phyloP scores from a whole-genome alignment of 1,284 basidiomycete genomes.

The Trichosporon ovoides region DNA sequence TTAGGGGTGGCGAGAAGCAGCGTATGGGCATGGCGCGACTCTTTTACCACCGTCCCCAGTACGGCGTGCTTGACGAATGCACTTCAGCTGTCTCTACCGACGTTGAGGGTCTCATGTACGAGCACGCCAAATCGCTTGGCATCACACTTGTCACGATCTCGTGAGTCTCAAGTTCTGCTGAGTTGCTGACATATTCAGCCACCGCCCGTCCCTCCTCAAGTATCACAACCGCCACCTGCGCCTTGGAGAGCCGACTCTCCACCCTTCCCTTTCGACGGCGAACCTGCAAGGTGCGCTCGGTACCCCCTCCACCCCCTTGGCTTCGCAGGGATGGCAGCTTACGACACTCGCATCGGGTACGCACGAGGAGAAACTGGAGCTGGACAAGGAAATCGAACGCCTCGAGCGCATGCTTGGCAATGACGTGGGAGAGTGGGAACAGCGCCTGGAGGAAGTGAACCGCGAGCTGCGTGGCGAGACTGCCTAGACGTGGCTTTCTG shows the following conservation, averaged over 20 bases:
- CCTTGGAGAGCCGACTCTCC: conserved; percentile 36
- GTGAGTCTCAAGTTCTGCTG: conserved; percentile 38
- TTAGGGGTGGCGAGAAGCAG: conserved; percentile 91
- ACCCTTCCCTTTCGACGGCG: conserved; percentile 16
- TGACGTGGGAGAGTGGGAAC: conserved; percentile 65
- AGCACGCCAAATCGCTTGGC: conserved; percentile 79
- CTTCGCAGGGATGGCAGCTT: conserved; percentile 42
- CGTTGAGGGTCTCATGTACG: conserved; percentile 93
- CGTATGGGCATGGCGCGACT: conserved; percentile 60
- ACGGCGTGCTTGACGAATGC: conserved; percentile 64
- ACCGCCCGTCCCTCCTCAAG: conserved; percentile 52
- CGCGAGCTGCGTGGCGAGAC: conserved; percentile 37
- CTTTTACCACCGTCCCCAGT: conserved; percentile 42
- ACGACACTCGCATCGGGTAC: conserved; percentile 34
- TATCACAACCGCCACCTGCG: conserved; percentile 54
- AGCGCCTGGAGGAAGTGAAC: conserved; percentile 61
- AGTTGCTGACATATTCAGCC: conserved; percentile 31
- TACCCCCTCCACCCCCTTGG: conserved; percentile 29
- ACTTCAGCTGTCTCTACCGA: conserved; percentile 95
- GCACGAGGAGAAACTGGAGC: conserved; percentile 39
- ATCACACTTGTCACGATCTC: conserved; percentile 93
- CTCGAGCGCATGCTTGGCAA: conserved; percentile 39
- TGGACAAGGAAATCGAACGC: conserved; percentile 51
- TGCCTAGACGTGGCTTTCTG: not conserved
- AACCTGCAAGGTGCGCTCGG: conserved; percentile 31